Evolutionary conservation across 1,139 yeast genomes (phyloP).

Genomic region (Debaryomyces sp.): DNA sequence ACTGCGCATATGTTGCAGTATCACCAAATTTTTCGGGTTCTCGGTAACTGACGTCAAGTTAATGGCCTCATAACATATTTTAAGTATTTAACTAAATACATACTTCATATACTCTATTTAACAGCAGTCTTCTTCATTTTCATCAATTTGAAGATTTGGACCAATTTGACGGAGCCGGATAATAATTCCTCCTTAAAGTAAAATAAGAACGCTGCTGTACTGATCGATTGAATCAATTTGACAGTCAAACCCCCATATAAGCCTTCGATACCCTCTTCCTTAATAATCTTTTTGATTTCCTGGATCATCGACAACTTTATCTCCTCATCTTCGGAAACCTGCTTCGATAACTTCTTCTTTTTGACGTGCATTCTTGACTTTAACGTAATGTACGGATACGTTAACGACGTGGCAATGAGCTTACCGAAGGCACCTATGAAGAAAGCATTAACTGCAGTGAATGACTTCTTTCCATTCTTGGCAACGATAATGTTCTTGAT

Average conservation of each 20-base stretch:
- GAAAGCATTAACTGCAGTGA: constrained; percentile 73
- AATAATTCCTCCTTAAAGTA: constrained; percentile 88
- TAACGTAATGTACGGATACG: constrained; percentile 90
- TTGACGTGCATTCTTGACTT: constrained; percentile 85
- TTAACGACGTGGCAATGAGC: constrained; percentile 79
- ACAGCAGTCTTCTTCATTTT: constrained; percentile 25
- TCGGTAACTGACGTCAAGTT: background rate
- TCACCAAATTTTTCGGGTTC: background rate
- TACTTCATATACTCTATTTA: background rate
- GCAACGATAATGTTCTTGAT: constrained; percentile 66
- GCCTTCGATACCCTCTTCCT: constrained; percentile 44
- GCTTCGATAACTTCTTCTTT: constrained; percentile 37
- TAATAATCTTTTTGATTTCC: constrained; percentile 33
- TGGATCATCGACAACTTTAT: constrained; percentile 42
- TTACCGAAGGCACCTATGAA: constrained; percentile 89
- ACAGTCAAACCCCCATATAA: constrained; percentile 82
- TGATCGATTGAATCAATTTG: constrained; percentile 79
- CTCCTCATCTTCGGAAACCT: constrained; percentile 23
- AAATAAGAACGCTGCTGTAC: constrained; percentile 88
- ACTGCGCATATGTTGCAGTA: constrained; percentile 3
- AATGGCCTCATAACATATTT: background rate
- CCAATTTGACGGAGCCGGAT: constrained; percentile 48
- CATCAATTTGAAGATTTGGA: constrained; percentile 38
- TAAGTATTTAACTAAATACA: background rate
- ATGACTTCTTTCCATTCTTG: constrained; percentile 46